These are phyloP conservation scores for Boletus rubroflammeus DNA, from an alignment of 768 basidiomycete genomes.

Conservation along the genomic window DNA sequence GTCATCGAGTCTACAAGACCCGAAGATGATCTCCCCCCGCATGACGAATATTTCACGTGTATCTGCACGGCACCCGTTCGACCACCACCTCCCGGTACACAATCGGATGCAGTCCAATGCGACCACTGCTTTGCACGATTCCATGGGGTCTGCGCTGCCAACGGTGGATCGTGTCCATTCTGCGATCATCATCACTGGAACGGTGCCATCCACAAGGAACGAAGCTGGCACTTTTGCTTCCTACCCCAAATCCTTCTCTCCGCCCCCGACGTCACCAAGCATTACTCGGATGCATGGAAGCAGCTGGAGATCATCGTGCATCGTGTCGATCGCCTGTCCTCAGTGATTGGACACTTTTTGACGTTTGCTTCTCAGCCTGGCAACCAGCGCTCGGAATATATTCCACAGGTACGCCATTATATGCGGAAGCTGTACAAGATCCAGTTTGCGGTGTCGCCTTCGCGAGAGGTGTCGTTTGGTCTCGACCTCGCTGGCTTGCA, in stretches of 20 bases:
- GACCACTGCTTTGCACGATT: slow-evolving; percentile 87
- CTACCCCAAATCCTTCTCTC: slow-evolving; percentile 64
- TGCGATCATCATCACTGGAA: slow-evolving; percentile 93
- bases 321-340: slow-evolving; percentile 70
- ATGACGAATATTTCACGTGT: slow-evolving; percentile 81
- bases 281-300: slow-evolving; percentile 78
- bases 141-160: slow-evolving; percentile 80
- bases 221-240: slow-evolving; percentile 81
- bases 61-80: slow-evolving; percentile 76
- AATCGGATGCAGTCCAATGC: slow-evolving; percentile 85
- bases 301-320: slow-evolving; percentile 78
- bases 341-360: slow-evolving; percentile 76
- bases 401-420: slow-evolving; percentile 82
- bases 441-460: slow-evolving; percentile 83
- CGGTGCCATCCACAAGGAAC: slow-evolving; percentile 75
- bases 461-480: slow-evolving; percentile 76
- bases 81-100: slow-evolving; percentile 69
- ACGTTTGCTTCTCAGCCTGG: slow-evolving; percentile 63
- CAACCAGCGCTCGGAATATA: slow-evolving; percentile 73
- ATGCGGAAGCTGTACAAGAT: slow-evolving; percentile 90
- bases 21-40: slow-evolving; percentile 76
- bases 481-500: slow-evolving; percentile 80
- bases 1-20: slow-evolving; percentile 70
- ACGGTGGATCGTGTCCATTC: slow-evolving; percentile 89
- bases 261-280: slow-evolving; percentile 76